phyloP scores from a whole-genome alignment of 2,329 filamentous ascomycete species.

The Zasmidium citrigriseum region DNA sequence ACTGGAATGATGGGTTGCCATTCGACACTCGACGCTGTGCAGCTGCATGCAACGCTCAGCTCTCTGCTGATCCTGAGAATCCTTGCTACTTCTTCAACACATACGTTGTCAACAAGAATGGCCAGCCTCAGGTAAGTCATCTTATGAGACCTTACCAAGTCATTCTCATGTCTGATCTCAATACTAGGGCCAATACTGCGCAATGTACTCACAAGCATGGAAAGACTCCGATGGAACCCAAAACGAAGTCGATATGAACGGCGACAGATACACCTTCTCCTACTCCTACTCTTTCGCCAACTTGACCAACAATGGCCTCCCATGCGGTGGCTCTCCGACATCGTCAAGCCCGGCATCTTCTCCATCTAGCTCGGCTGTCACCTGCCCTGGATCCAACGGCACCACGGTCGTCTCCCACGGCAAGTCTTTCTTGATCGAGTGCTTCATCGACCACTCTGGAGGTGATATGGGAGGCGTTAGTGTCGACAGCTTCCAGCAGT shows the following conservation, averaged over 20 bases:
- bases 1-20: constrained; percentile 29
- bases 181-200: constrained; percentile 3
- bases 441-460: constrained; percentile 31
- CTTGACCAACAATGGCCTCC: constrained; percentile 5
- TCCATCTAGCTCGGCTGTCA: not conserved
- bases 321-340: not conserved
- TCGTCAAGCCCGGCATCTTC: not conserved
- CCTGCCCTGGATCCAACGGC: constrained; percentile 24
- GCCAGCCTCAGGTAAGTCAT: constrained; percentile 19
- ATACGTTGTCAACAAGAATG: constrained; percentile 21
- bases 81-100: constrained; percentile 24
- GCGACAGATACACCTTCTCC: constrained; percentile 5
- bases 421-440: constrained; percentile 12
- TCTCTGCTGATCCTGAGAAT: not conserved
- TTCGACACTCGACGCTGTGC: constrained; percentile 36
- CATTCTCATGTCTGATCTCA: constrained; percentile 7
- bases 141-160: constrained; percentile 22
- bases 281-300: constrained; percentile 12
- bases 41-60: constrained; percentile 6
- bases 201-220: constrained; percentile 5
- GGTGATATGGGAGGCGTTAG: constrained; percentile 27
- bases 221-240: constrained; percentile 8
- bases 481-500: constrained; percentile 22
- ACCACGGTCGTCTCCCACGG: constrained; percentile 20
- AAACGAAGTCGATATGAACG: not conserved